These are phyloP conservation scores for Terana coerulea DNA, from an alignment of 768 basidiomycete genomes.

Conservation along the genomic window DNA sequence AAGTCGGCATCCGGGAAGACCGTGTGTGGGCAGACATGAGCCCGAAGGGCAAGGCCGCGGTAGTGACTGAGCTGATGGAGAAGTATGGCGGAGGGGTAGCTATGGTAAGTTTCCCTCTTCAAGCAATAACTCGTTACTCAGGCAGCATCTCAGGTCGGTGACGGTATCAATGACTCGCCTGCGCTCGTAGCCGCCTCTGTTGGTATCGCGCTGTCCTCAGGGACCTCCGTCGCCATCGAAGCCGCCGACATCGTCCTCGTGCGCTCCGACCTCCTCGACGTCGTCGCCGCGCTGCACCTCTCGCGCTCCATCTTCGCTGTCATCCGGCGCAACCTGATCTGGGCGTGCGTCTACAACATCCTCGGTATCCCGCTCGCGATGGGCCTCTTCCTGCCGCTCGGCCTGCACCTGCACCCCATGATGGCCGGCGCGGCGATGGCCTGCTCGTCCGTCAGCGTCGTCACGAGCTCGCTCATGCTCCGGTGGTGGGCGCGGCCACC, in stretches of 20 bases:
- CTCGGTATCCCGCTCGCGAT: constrained; percentile 96
- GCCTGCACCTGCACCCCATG: constrained; percentile 95
- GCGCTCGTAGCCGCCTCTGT: constrained; percentile 95
- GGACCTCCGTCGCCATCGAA: constrained; percentile 96
- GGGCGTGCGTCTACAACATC: constrained; percentile 95
- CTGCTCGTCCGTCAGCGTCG: constrained; percentile 94
- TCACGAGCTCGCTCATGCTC: constrained; percentile 82
- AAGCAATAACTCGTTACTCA: neutral
- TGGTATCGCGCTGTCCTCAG: constrained; percentile 93
- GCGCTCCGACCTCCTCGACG: constrained; percentile 94
- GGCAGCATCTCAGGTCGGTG: constrained; percentile 67
- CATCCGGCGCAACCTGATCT: constrained; percentile 89
- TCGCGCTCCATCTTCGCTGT: constrained; percentile 84
- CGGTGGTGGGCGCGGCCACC: constrained; percentile 78
- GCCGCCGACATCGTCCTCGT: constrained; percentile 98
- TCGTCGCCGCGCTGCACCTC: constrained; percentile 93
- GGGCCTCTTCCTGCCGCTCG: constrained; percentile 92
- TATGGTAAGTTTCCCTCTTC: constrained; percentile 58
- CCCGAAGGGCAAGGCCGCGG: constrained; percentile 90
- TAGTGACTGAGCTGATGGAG: constrained; percentile 78
- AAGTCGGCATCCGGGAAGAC: constrained; percentile 82
- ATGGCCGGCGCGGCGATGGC: constrained; percentile 99
- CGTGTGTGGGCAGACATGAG: constrained; percentile 91
- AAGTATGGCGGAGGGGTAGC: constrained; percentile 72
- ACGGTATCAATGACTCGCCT: constrained; percentile 98